A percentile compares a stretch with the other conserved stretches of the same genome.
Evolutionary conservation across 768 basidiomycete genomes (phyloP).

Genomic region (Macrocybe gigantea): DNA sequence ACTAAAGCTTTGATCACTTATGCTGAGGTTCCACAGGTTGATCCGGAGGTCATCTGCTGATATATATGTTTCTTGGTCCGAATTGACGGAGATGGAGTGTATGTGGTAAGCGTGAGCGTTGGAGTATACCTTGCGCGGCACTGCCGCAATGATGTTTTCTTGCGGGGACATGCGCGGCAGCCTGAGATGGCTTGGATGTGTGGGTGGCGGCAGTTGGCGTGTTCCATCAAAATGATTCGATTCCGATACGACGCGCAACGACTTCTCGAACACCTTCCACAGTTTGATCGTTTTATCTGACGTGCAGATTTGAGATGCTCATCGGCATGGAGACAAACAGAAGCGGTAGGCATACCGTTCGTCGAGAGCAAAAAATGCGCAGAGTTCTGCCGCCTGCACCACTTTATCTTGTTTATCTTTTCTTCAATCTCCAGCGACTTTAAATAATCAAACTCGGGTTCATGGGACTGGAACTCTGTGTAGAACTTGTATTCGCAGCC

Average conservation of each 20-base stretch:
- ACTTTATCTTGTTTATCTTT: conserved; percentile 99
- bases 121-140: conserved; percentile 97
- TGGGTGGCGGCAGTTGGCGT: conserved; percentile 61
- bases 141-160: conserved; percentile 97
- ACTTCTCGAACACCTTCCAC: conserved; percentile 99
- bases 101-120: conserved; percentile 99
- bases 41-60: conserved; percentile 97
- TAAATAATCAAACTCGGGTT: conserved; percentile 99
- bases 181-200: conserved; percentile 54
- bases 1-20: conserved; percentile 99
- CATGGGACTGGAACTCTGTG: conserved; percentile 99
- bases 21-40: conserved; percentile 98
- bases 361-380: conserved; percentile 97
- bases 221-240: conserved; percentile 89
- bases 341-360: conserved; percentile 59
- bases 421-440: conserved; percentile 99
- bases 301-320: conserved; percentile 3
- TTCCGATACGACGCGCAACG: conserved; percentile 91
- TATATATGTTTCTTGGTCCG: conserved; percentile 98
- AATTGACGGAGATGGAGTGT: conserved; percentile 99
- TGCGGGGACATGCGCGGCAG: conserved; percentile 91
- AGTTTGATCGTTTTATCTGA: conserved; percentile 99
- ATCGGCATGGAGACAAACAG: conserved; percentile 1
- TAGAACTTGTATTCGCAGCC: conserved; percentile 99
- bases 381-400: conserved; percentile 97